Evolutionary conservation across 441 rosid species (phyloP), one percentile per base, ranked within the genome.

Genomic region (Hypseocharis bilobata): DNA sequence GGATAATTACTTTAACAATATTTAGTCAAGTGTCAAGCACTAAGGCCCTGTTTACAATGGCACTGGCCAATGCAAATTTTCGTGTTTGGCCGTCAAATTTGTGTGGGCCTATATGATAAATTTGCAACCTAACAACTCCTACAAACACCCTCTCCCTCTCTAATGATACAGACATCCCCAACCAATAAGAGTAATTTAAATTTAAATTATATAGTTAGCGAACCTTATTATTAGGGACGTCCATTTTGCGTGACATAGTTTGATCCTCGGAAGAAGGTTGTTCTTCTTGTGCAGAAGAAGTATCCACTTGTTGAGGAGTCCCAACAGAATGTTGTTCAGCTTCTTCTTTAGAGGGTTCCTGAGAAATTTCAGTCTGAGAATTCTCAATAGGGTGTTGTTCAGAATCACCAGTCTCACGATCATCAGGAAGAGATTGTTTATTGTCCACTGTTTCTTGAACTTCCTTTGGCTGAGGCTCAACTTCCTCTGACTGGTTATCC

Each of bases 211-310:
- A 34, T 8, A 7, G 40, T 8, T 7, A 34, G 13, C 69, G 52
- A 22, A 87, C 98, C 91, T 88, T 92, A 56, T 92, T 84, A 72
- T 89, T 92, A 0, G 98, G 98, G 74, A 92, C 92, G 60, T 84
- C 90, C 38, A 89, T 82, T 74, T 71, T 80, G 14, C 83, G 86
- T 28, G 87, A 65, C 3, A 78, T 77, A 42, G 82, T 68, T 58
- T 80, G 74, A 20, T 71, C 67, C 3, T 70, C 85, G 28, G 65
- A 57, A 38, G 58, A 0, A 6, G 61, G 64, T 5, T 44, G 64
- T 25, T 36, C 68, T 57, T 40, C 69, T 64, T 29, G 57, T 3
- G 7, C 49, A 19, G 52, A n/a, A 40, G 30, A n/a, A 62, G 16
- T 16, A 11, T 32, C 29, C 13, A 5, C 42, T 36, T 29, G 68